Conservation (phyloP, 768 basidiomycete species). For the Trametes coccinea region DNA sequence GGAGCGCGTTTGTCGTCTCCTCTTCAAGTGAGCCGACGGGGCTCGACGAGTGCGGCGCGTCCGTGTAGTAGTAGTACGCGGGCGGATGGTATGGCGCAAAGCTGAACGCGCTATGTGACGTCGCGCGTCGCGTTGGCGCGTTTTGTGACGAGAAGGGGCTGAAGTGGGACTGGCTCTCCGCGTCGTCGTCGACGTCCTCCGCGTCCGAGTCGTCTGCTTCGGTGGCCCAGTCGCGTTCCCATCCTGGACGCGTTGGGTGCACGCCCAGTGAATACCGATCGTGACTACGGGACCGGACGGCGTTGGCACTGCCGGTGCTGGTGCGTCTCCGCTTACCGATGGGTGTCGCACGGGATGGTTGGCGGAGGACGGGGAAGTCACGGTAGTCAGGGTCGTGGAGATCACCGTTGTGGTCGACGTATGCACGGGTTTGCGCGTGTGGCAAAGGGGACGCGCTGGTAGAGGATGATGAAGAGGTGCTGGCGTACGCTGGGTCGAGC, state of each 20-base stretch:
- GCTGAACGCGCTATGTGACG: slow-evolving; percentile 20
- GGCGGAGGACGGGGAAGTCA: slow-evolving; percentile 50
- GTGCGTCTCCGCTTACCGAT: slow-evolving; percentile 12
- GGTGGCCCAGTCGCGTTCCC: slow-evolving; percentile 31
- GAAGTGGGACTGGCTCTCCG: slow-evolving; percentile 23
- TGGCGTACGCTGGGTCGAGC: slow-evolving; percentile 63
- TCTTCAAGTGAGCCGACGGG: slow-evolving; percentile 28
- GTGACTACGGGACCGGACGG: slow-evolving; percentile 20
- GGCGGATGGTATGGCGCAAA: slow-evolving; percentile 21
- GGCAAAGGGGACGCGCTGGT: slow-evolving; percentile 24
- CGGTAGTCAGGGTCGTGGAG: slow-evolving; percentile 70
- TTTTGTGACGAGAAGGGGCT: slow-evolving; percentile 22
- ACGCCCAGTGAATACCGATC: slow-evolving; percentile 22
- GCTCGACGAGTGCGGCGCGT: slow-evolving; percentile 24
- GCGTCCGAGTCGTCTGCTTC: slow-evolving; percentile 27
- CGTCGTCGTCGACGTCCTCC: slow-evolving; percentile 28
- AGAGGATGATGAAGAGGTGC: slow-evolving; percentile 28
- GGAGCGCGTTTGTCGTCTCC: slow-evolving; percentile 20
- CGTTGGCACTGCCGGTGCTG: slow-evolving; percentile 14
- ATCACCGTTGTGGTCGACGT: slow-evolving; percentile 62
- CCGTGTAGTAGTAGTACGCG: slow-evolving; percentile 24
- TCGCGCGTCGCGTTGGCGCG: slow-evolving; percentile 16
- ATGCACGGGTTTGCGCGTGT: slow-evolving; percentile 37
- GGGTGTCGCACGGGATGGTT: background rate
- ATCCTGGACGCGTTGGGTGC: slow-evolving; percentile 22